phyloP scores from a whole-genome alignment of 2,329 filamentous ascomycete genomes.

The Talaromyces pinophilus region DNA sequence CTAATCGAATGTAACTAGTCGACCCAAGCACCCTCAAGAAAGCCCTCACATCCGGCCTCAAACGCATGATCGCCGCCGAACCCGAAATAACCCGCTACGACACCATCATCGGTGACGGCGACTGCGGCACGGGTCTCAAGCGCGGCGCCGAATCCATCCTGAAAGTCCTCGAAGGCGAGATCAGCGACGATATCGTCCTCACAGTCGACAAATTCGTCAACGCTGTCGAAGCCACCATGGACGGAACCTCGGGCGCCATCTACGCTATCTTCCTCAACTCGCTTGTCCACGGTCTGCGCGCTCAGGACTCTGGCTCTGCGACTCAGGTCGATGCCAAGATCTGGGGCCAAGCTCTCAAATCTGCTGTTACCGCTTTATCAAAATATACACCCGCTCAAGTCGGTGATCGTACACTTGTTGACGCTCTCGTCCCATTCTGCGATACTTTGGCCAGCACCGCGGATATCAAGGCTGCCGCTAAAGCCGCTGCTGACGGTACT shows the following conservation, averaged over 20 bases:
- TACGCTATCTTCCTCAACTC: conserved; percentile 91
- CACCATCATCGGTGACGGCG: conserved; percentile 85
- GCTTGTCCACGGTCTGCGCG: conserved; percentile 67
- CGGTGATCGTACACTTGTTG: conserved; percentile 86
- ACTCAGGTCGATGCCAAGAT: conserved; percentile 51
- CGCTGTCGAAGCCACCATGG: conserved; percentile 69
- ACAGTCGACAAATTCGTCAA: conserved; percentile 63
- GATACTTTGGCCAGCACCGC: conserved; percentile 66
- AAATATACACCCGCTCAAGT: conserved; percentile 87
- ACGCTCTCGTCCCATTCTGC: conserved; percentile 87
- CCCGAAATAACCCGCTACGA: conserved; percentile 67
- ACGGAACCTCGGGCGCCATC: conserved; percentile 73
- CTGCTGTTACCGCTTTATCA: conserved; percentile 69
- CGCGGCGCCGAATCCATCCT: conserved; percentile 73
- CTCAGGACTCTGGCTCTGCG: conserved; percentile 51
- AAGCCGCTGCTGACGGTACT: conserved; percentile 72
- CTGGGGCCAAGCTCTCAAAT: conserved; percentile 69
- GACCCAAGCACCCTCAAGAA: conserved; percentile 54
- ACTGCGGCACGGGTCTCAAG: conserved; percentile 84
- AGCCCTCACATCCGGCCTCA: conserved; percentile 57
- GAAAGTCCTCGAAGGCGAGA: conserved; percentile 44
- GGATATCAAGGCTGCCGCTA: conserved; percentile 70
- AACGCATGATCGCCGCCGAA: conserved; percentile 63
- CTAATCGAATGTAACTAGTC: conserved; percentile 35
- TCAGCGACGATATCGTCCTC: conserved; percentile 58